phyloP scores from a whole-genome alignment of 306 rosid species.

The Cicer bijugum region DNA sequence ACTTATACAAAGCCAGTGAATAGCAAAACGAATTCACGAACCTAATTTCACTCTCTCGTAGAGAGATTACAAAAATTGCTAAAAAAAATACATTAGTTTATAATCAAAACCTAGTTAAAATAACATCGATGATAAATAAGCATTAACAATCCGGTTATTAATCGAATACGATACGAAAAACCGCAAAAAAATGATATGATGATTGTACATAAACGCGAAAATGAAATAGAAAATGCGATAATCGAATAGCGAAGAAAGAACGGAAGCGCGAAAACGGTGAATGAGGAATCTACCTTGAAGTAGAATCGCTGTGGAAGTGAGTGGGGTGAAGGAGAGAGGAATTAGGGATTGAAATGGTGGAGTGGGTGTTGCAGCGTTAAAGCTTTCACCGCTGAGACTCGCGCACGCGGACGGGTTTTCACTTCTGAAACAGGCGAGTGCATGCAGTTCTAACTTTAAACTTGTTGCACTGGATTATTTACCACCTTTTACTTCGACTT shows the following conservation, averaged over 20 bases:
- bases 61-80: not conserved
- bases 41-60: slow-evolving; percentile 7
- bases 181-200: not conserved
- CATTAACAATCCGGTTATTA: not conserved
- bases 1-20: not conserved
- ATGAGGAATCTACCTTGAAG: slow-evolving; percentile 24
- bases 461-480: slow-evolving; percentile 31
- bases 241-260: not conserved
- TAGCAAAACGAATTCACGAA: slow-evolving; percentile 7
- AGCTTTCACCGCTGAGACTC: slow-evolving; percentile 44
- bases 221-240: slow-evolving; percentile 18
- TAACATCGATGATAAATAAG: not conserved
- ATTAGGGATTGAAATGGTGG: slow-evolving; percentile 44
- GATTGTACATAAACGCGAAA: slow-evolving; percentile 4
- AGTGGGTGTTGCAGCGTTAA: slow-evolving; percentile 41
- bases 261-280: not conserved
- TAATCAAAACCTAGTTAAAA: slow-evolving; percentile 42
- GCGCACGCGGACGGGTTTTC: slow-evolving; percentile 21
- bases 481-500: not conserved
- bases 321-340: not conserved
- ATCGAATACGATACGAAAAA: slow-evolving; percentile 4
- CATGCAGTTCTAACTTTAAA: slow-evolving; percentile 6
- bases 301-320: not conserved
- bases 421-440: slow-evolving; percentile 31
- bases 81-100: not conserved